Base-by-base conservation (phyloP, 441 rosid species). In the Populus hybrid region DNA sequence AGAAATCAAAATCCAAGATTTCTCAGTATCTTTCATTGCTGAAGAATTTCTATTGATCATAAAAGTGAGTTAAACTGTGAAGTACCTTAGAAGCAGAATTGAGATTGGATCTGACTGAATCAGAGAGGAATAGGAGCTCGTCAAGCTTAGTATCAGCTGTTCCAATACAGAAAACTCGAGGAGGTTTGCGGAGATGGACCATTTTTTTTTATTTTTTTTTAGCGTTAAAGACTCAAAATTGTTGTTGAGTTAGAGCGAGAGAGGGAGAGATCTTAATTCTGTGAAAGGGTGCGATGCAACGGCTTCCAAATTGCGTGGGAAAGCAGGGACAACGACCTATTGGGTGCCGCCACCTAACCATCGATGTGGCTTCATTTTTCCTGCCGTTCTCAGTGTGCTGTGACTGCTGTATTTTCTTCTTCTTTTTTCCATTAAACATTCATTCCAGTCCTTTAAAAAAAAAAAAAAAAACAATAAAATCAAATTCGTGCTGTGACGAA, bases 61-160 rank as follows among this genome's bases (percentile, higher is more conserved):
- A 12, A 8, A 42, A 53, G 38, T 2, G 6, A 57, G 63, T 42
- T 21, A 23, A 11, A 38, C 42, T 76, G 21, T 57, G 46, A 70
- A 35, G 46, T 77, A 94, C 96, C 94, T 91, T 80, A 66, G 86
- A 75, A 77, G 90, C 82, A 21, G 88, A 79, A 80, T 67, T 76
- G 57, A 94, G 87, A 69, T 79, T 83, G 76, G 93, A 88, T 75
- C 86, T 82, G 73, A 91, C 97, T 38, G 93, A 87, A 32, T 83
- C 82, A 7, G 92, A 83, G 26, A 94, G 91, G 86, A 87, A 89
- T 3, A 83, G 89, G 75, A 94, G 94, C 86, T 94, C 98, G 21
- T 86, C 86, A 79, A 88, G 83, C 87, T 94, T 94, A 6, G 97
- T 89, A 70, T 94, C 98, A 71, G 87, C 93, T 32, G 98, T 92